Conservation (phyloP, 2,329 filamentous ascomycete genomes). For the Cordyceps sp. region DNA sequence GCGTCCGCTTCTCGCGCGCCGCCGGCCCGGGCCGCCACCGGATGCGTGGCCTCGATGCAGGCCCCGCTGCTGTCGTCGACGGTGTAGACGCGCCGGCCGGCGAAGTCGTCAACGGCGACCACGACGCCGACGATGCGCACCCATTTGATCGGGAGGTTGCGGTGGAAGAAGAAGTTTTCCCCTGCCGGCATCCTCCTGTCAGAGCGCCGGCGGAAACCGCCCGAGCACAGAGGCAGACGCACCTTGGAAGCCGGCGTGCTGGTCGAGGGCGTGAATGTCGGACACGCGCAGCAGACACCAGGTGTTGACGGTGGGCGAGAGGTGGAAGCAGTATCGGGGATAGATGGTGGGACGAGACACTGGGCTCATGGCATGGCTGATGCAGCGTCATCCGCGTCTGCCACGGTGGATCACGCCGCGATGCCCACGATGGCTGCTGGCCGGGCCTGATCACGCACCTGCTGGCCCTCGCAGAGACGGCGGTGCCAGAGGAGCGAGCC, state of each 20-base stretch:
- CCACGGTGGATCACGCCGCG: constrained; percentile 1
- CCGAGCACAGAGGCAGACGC: constrained; percentile 5
- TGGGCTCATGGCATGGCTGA: constrained; percentile 35
- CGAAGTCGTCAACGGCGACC: constrained; percentile 40
- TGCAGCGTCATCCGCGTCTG: constrained; percentile 1
- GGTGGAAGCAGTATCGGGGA: constrained; percentile 45
- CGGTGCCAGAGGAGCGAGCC: too few relatives aligned
- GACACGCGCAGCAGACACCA: constrained; percentile 39
- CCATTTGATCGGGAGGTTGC: constrained; percentile 64
- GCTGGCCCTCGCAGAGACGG: too few relatives aligned
- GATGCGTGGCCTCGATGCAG: constrained; percentile 30
- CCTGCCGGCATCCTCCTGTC: constrained; percentile 10
- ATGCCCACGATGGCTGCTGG: constrained; percentile 1
- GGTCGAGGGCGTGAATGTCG: constrained; percentile 31
- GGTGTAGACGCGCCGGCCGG: constrained; percentile 30
- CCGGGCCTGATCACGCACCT: too few relatives aligned
- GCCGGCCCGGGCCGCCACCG: background rate
- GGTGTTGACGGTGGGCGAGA: constrained; percentile 41
- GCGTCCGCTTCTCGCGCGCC: background rate
- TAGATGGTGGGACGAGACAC: constrained; percentile 25
- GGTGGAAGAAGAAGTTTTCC: constrained; percentile 46
- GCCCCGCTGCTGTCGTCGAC: constrained; percentile 50
- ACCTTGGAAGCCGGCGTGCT: constrained; percentile 37
- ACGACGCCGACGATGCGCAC: constrained; percentile 55
- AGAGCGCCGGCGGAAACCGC: too few relatives aligned